Evolutionary conservation across 768 basidiomycete species (phyloP).

Genomic region (Lactarius sp.): DNA sequence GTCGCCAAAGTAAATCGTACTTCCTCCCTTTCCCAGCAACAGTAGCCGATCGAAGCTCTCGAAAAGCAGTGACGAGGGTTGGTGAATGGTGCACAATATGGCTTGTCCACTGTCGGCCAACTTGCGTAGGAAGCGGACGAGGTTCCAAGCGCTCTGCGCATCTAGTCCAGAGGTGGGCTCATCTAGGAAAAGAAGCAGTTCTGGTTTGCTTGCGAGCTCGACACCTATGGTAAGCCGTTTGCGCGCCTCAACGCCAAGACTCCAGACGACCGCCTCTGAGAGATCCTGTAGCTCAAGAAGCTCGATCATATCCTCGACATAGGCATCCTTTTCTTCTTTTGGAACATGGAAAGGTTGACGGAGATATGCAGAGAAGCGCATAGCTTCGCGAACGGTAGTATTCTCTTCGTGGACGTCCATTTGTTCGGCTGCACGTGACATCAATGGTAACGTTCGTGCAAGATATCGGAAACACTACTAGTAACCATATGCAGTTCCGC

Average conservation of each 20-base stretch:
- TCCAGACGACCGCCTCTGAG: conserved; percentile 76
- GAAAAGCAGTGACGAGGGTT: conserved; percentile 82
- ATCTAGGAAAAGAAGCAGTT: conserved; percentile 66
- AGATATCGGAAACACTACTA: conserved; percentile 23
- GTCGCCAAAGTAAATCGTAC: conserved; percentile 90
- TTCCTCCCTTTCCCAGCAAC: conserved; percentile 76
- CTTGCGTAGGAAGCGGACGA: conserved; percentile 78
- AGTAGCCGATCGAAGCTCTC: conserved; percentile 78
- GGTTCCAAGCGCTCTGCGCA: conserved; percentile 72
- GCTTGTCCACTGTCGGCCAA: conserved; percentile 84
- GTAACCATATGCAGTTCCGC: conserved; percentile 63
- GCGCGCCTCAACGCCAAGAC: conserved; percentile 64
- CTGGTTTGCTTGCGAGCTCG: conserved; percentile 84
- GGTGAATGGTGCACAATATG: conserved; percentile 90
- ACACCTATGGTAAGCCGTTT: conserved; percentile 91
- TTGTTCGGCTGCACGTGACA: conserved; percentile 44
- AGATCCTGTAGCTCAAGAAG: conserved; percentile 81
- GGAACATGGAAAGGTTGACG: conserved; percentile 68
- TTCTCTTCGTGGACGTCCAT: conserved; percentile 85
- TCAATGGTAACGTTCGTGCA: conserved; percentile 28
- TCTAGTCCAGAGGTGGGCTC: conserved; percentile 54
- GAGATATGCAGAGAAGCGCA: conserved; percentile 82
- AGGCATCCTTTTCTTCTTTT: conserved; percentile 69
- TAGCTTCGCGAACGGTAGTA: conserved; percentile 76
- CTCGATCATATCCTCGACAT: conserved; percentile 81